phyloP scores from a whole-genome alignment of 2,329 filamentous ascomycete genomes.

The Exserohilum turcica region DNA sequence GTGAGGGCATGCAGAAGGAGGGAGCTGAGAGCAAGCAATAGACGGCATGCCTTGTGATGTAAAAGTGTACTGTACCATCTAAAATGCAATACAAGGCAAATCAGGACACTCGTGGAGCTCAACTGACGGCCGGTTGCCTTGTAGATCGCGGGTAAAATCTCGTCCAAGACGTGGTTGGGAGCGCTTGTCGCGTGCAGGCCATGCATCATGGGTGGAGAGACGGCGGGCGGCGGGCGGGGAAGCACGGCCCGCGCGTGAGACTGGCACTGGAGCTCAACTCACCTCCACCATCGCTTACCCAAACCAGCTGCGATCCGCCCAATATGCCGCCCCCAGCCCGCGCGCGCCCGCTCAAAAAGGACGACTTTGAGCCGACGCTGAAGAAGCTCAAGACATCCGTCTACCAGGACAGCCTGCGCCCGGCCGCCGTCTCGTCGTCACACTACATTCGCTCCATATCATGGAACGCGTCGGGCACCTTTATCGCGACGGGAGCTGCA shows the following conservation, averaged over 20 bases:
- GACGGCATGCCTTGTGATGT: neutral
- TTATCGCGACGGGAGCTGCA: conserved; percentile 79
- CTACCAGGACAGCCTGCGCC: conserved; percentile 59
- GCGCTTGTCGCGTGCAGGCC: neutral
- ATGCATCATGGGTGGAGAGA: neutral
- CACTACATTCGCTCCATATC: conserved; percentile 71
- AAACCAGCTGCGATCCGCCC: neutral
- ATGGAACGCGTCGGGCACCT: conserved; percentile 84
- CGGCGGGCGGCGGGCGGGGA: neutral
- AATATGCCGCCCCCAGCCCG: conserved; percentile 49
- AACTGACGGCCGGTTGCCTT: neutral
- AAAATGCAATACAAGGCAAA: neutral
- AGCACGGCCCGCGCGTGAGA: conserved; percentile 8
- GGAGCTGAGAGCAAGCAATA: conserved; percentile 36
- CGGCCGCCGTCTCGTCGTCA: conserved; percentile 38
- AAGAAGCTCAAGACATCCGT: conserved; percentile 70
- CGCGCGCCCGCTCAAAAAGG: conserved; percentile 67
- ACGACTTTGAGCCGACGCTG: conserved; percentile 71
- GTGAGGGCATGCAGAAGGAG: conserved; percentile 68
- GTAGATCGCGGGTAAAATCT: neutral
- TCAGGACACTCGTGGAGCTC: neutral
- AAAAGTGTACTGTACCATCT: neutral
- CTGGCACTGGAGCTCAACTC: neutral
- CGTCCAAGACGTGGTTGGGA: neutral
- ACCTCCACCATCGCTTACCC: neutral